A percentile compares a stretch with the other conserved stretches of the same genome.
Conservation (phyloP, 1,284 basidiomycete species). For the Malassezia restricta region DNA sequence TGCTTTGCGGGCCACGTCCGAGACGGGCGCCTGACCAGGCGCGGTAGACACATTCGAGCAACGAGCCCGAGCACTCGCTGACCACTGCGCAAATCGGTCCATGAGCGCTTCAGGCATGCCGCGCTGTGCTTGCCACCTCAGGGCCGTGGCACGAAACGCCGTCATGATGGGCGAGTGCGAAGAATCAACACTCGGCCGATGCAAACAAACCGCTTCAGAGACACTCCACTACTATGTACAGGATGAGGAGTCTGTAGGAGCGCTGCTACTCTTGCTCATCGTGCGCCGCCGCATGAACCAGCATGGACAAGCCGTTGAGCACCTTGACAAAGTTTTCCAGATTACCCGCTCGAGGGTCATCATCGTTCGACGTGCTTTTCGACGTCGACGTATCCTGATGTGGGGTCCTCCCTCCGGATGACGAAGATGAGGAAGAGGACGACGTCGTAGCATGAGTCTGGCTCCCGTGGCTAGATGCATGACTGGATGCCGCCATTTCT, state of each 20-base stretch:
- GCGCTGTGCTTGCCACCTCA: neutral
- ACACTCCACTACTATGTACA: too few species aligned
- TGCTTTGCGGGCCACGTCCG: slow-evolving; percentile 2
- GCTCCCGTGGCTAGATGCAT: neutral
- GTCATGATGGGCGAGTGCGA: neutral
- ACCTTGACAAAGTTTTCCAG: slow-evolving; percentile 37
- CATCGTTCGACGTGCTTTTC: neutral
- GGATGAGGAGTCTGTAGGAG: too few species aligned
- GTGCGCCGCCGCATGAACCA: slow-evolving; percentile 21
- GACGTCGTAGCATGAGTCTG: neutral
- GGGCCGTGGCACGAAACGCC: slow-evolving; percentile 7
- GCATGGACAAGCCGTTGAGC: slow-evolving; percentile 35
- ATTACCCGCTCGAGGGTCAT: slow-evolving; percentile 19
- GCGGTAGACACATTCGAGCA: slow-evolving; percentile 1
- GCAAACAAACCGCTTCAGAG: too few species aligned
- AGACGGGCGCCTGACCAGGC: neutral
- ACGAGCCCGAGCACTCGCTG: neutral
- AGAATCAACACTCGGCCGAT: neutral
- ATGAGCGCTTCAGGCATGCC: slow-evolving; percentile 9
- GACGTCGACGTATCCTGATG: neutral
- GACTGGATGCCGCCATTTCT: neutral
- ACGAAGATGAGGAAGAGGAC: neutral
- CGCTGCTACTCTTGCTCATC: neutral
- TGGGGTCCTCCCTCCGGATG: neutral
- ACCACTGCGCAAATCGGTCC: slow-evolving; percentile 2